A percentile compares a stretch with the other conserved stretches of the same genome.
Conservation (phyloP, 1,139 yeast species). For the Blastobotrys arbuscula region DNA sequence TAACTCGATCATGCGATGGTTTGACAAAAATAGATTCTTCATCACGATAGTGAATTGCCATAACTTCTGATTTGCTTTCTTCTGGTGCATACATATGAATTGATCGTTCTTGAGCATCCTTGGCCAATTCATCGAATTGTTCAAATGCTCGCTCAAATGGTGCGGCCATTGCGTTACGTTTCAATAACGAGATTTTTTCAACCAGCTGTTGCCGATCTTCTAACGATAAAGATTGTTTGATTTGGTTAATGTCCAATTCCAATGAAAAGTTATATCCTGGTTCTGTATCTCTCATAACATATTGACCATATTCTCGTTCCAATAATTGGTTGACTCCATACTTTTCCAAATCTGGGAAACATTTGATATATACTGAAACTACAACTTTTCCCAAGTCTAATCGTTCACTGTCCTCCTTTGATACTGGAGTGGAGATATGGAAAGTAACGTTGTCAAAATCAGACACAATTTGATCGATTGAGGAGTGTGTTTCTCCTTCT, state of each 20-base stretch:
- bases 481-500: conserved; percentile 40
- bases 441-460: conserved; percentile 96
- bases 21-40: conserved; percentile 86
- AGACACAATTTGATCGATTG: conserved; percentile 84
- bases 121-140: conserved; percentile 61
- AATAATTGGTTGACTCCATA: conserved; percentile 51
- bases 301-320: conserved; percentile 40
- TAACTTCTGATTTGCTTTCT: conserved; percentile 52
- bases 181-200: conserved; percentile 63
- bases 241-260: conserved; percentile 52
- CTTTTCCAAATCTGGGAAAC: conserved; percentile 65
- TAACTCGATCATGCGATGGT: conserved; percentile 93
- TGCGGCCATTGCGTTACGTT: conserved; percentile 85
- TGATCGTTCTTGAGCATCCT: conserved; percentile 46
- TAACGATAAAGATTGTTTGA: conserved; percentile 32
- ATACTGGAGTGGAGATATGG: conserved; percentile 80
- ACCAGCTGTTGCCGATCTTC: conserved; percentile 51
- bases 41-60: conserved; percentile 82
- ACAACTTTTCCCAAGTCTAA: conserved; percentile 39
- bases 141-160: conserved; percentile 85
- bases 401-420: conserved; percentile 38
- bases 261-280: conserved; percentile 79
- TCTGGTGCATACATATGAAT: conserved; percentile 46
- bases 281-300: conserved; percentile 46
- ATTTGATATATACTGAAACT: conserved; percentile 66